Conservation (phyloP, 495 filamentous ascomycete species). For the Lichenothelia convexa region DNA sequence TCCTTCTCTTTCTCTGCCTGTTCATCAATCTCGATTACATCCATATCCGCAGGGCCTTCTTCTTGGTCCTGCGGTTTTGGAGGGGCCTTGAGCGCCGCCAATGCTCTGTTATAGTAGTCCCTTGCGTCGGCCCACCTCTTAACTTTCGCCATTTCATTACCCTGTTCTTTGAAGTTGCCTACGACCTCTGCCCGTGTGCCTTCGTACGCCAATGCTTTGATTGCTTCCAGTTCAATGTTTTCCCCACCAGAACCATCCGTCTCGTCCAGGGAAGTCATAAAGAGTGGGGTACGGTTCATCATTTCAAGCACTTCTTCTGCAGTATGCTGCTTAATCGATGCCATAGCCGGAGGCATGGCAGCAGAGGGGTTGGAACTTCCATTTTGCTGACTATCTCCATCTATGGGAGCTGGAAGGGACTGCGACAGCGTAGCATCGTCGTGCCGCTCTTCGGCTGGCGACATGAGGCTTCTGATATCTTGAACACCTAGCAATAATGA, state of each 20-base stretch:
- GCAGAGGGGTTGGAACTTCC: slow-evolving; percentile 2
- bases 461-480: too few species aligned
- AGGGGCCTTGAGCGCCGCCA: slow-evolving; percentile 45
- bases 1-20: slow-evolving; percentile 37
- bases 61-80: slow-evolving; percentile 18
- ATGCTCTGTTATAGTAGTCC: slow-evolving; percentile 76
- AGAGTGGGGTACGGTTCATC: slow-evolving; percentile 69
- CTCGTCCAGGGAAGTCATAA: slow-evolving; percentile 85
- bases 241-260: slow-evolving; percentile 31
- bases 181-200: slow-evolving; percentile 70
- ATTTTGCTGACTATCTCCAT: not conserved
- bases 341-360: slow-evolving; percentile 39
- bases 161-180: slow-evolving; percentile 63
- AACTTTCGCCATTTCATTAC: slow-evolving; percentile 66
- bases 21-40: slow-evolving; percentile 23
- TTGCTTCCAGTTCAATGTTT: slow-evolving; percentile 65
- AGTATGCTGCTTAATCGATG: slow-evolving; percentile 39
- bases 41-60: slow-evolving; percentile 23
- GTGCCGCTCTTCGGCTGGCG: too few species aligned
- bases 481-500: too few species aligned
- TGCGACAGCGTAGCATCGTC: not conserved
- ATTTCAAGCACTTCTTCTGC: slow-evolving; percentile 53
- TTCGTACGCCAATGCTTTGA: slow-evolving; percentile 81
- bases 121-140: slow-evolving; percentile 67
- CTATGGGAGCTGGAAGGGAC: not conserved